These are phyloP conservation scores for Pseudogymnoascus sp. DNA, from an alignment of 2,329 filamentous ascomycete species.

Conservation along the genomic window DNA sequence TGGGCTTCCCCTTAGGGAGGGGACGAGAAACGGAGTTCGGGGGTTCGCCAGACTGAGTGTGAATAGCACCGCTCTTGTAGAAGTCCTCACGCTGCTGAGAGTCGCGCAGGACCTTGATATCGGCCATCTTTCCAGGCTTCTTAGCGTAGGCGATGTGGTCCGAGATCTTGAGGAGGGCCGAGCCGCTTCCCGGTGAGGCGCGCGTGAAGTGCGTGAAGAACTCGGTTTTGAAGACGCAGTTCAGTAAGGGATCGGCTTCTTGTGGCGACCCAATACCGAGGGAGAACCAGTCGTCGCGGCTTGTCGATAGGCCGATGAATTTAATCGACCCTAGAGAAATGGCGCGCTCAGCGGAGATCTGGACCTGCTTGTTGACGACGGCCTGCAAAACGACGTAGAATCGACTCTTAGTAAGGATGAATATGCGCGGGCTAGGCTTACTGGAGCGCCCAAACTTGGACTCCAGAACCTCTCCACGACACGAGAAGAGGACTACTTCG, in stretches of 20 bases:
- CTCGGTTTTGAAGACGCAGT: constrained; percentile 92
- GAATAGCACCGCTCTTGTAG: constrained; percentile 90
- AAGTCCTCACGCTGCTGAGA: constrained; percentile 66
- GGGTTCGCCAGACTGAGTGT: constrained; percentile 77
- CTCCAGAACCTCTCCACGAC: constrained; percentile 79
- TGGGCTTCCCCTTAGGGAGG: constrained; percentile 78
- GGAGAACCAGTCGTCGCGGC: constrained; percentile 95
- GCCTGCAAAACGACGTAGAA: constrained; percentile 85
- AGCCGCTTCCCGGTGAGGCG: constrained; percentile 62
- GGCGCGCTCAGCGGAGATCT: constrained; percentile 72
- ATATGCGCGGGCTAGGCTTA: constrained; percentile 77
- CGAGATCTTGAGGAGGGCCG: constrained; percentile 68
- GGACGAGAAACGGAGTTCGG: constrained; percentile 74
- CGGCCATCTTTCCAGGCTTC: constrained; percentile 86
- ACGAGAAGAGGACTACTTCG: constrained; percentile 80
- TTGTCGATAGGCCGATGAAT: constrained; percentile 69
- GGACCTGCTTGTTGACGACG: constrained; percentile 70
- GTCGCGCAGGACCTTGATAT: constrained; percentile 87
- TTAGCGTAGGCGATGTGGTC: constrained; percentile 91
- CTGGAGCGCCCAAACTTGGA: constrained; percentile 95
- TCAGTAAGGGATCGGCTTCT: constrained; percentile 87
- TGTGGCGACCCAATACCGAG: constrained; percentile 82
- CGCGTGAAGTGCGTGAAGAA: constrained; percentile 87
- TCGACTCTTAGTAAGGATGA: constrained; percentile 77
- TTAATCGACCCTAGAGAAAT: constrained; percentile 84